Percentiles rank a stretch among this genome's conserved stretches.
These are phyloP conservation scores for Saccharum hybrid DNA, from an alignment of 202 grass and related monocot species.

Conservation along the genomic window DNA sequence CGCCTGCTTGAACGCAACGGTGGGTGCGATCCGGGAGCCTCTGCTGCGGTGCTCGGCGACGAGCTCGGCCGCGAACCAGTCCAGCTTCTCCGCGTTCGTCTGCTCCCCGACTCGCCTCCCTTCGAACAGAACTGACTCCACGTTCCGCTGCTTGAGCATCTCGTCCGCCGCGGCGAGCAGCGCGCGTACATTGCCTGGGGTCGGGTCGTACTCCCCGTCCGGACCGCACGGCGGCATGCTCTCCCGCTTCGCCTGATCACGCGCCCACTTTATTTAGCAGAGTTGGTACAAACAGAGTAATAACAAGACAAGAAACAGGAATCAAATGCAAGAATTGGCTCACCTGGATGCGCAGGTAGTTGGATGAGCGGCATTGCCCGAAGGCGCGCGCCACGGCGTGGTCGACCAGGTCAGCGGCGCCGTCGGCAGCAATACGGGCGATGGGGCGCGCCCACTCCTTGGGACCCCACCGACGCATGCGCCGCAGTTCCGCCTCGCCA, in stretches of 20 bases:
- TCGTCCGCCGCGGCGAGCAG: slow-evolving; percentile 76
- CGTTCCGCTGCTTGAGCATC: slow-evolving; percentile 88
- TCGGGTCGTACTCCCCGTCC: slow-evolving; percentile 63
- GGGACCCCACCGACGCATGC: slow-evolving; percentile 60
- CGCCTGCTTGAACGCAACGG: slow-evolving; percentile 90
- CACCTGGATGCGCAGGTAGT: slow-evolving; percentile 97
- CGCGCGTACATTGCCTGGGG: slow-evolving; percentile 56
- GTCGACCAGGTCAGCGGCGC: slow-evolving; percentile 88
- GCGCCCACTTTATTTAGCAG: neutral
- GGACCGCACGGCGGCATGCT: slow-evolving; percentile 56
- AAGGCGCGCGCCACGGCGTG: slow-evolving; percentile 95
- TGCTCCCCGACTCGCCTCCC: slow-evolving; percentile 76
- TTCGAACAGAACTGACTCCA: slow-evolving; percentile 90
- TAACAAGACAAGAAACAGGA: neutral
- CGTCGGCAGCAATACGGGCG: slow-evolving; percentile 80
- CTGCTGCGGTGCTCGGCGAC: slow-evolving; percentile 79
- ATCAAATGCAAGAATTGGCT: neutral
- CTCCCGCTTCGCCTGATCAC: slow-evolving; percentile 67
- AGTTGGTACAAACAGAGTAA: neutral
- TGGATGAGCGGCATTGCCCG: slow-evolving; percentile 79
- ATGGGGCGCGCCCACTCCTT: slow-evolving; percentile 89
- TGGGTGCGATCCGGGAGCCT: slow-evolving; percentile 82
- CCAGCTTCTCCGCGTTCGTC: slow-evolving; percentile 95
- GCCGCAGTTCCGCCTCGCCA: slow-evolving; percentile 41
- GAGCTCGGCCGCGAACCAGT: slow-evolving; percentile 79